phyloP scores from a whole-genome alignment of 257 asterid species.

The Linaria vulgaris region DNA sequence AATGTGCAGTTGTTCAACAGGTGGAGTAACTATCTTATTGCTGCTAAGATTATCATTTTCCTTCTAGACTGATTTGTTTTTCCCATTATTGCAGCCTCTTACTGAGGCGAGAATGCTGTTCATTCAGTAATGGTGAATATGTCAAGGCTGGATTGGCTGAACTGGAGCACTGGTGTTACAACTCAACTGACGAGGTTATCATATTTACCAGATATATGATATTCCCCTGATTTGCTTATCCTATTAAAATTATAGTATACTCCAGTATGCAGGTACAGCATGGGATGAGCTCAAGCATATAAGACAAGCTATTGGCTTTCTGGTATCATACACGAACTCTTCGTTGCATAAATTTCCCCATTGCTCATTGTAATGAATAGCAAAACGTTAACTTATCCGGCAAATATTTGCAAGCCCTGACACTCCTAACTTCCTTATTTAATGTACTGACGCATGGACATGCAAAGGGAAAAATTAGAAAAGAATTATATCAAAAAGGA shows the following conservation, averaged over 20 bases:
- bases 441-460: no score
- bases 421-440: background rate
- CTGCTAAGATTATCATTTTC: slow-evolving; percentile 9
- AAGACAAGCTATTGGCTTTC: slow-evolving; percentile 98
- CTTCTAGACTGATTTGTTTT: slow-evolving; percentile 17
- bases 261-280: slow-evolving; percentile 95
- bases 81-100: slow-evolving; percentile 60
- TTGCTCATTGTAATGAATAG: slow-evolving; percentile 9
- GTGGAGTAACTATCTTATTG: slow-evolving; percentile 35
- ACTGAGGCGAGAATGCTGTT: slow-evolving; percentile 98
- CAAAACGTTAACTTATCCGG: background rate
- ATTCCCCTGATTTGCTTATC: slow-evolving; percentile 21
- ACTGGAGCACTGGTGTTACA: slow-evolving; percentile 98
- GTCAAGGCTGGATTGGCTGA: slow-evolving; percentile 99
- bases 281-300: slow-evolving; percentile 99
- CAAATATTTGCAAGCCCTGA: background rate
- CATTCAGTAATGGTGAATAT: slow-evolving; percentile 97
- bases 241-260: slow-evolving; percentile 29
- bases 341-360: slow-evolving; percentile 19
- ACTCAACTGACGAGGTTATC: slow-evolving; percentile 93
- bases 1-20: slow-evolving; percentile 98
- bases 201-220: slow-evolving; percentile 9
- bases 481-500: background rate
- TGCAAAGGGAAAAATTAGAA: background rate
- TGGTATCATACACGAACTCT: slow-evolving; percentile 50